A percentile compares a stretch with the other conserved stretches of the same genome.
phyloP scores from a whole-genome alignment of 768 basidiomycete species.

The Jaapia argillacea region DNA sequence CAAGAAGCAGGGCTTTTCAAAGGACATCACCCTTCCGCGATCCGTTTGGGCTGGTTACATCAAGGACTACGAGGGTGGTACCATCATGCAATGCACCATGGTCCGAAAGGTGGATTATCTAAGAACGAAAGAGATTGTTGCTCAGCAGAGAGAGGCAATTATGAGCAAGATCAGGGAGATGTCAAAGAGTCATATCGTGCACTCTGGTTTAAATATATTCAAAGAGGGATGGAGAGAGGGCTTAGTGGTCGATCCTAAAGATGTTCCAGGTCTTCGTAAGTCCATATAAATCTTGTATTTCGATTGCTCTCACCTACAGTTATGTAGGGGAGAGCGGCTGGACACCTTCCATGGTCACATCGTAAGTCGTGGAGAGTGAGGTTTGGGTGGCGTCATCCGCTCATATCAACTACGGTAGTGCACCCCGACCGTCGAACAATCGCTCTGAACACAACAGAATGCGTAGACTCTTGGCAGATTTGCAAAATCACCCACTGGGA shows the following conservation, averaged over 20 bases:
- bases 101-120: conserved; percentile 88
- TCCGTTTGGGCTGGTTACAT: conserved; percentile 97
- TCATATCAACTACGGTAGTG: neutral
- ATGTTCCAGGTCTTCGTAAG: conserved; percentile 87
- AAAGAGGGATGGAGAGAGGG: conserved; percentile 44
- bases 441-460: conserved; percentile 57
- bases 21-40: conserved; percentile 89
- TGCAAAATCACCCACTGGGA: conserved; percentile 66
- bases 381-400: too few species aligned
- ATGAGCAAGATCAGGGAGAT: conserved; percentile 80
- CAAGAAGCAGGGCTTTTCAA: conserved; percentile 98
- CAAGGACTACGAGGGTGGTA: conserved; percentile 99
- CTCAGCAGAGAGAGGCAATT: conserved; percentile 82
- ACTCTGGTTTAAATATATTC: conserved; percentile 72
- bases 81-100: conserved; percentile 98
- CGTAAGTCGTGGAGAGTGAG: conserved; percentile 52
- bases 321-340: conserved; percentile 80
- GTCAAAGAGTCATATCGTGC: conserved; percentile 79
- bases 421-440: conserved; percentile 27
- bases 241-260: conserved; percentile 53
- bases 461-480: conserved; percentile 67
- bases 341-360: conserved; percentile 72
- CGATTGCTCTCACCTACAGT: conserved; percentile 2
- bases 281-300: conserved; percentile 18
- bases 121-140: conserved; percentile 63